Evolutionary conservation across 257 asterid genomes (phyloP).

Genomic region (Ehretia macrophylla): DNA sequence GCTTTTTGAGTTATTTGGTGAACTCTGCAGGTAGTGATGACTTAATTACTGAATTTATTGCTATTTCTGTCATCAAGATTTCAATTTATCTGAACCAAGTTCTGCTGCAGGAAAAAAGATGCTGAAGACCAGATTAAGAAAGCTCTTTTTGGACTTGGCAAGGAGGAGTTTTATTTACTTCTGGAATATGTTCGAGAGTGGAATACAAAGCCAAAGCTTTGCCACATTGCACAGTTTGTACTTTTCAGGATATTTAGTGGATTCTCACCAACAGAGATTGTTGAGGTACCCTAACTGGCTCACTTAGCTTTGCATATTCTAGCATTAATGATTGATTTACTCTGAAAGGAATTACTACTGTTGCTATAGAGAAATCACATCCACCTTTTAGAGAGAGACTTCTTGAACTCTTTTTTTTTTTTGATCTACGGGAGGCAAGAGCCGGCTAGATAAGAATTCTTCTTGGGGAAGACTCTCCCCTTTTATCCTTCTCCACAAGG

Average conservation of each 20-base stretch:
- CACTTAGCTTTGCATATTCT: not conserved
- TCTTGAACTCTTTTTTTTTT: no score
- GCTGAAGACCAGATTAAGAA: slow-evolving; percentile 46
- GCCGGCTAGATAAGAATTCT: no score
- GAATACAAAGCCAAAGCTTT: slow-evolving; percentile 86
- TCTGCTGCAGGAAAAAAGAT: slow-evolving; percentile 46
- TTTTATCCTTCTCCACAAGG: no score
- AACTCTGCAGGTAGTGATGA: slow-evolving; percentile 60
- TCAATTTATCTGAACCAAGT: not conserved
- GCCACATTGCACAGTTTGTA: slow-evolving; percentile 77
- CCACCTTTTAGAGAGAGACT: not conserved
- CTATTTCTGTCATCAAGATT: not conserved
- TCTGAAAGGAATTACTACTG: not conserved
- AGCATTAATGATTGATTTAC: slow-evolving; percentile 1
- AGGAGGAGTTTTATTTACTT: slow-evolving; percentile 58
- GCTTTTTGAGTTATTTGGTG: slow-evolving; percentile 66
- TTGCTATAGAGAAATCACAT: not conserved
- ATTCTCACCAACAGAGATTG: slow-evolving; percentile 63
- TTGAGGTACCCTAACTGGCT: slow-evolving; percentile 43
- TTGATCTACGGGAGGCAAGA: no score
- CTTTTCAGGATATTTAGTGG: slow-evolving; percentile 43
- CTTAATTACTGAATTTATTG: not conserved
- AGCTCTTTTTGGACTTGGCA: slow-evolving; percentile 51
- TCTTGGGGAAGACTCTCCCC: no score
- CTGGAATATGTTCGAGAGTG: slow-evolving; percentile 83